These are phyloP conservation scores for Penicillium vulpinum DNA, from an alignment of 2,329 filamentous ascomycete genomes.

Conservation along the genomic window DNA sequence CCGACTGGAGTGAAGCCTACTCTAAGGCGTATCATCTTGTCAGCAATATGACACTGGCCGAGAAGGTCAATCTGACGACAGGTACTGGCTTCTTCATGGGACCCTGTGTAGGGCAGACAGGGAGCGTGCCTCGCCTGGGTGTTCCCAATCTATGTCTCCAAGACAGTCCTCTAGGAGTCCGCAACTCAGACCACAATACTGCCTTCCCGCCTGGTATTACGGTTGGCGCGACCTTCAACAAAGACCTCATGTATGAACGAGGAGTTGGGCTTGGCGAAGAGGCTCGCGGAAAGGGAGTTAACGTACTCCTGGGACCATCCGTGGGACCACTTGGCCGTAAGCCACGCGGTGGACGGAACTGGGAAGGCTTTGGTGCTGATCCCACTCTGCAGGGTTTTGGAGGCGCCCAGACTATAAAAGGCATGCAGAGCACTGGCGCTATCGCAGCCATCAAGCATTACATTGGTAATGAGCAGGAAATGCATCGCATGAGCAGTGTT, in stretches of 20 bases:
- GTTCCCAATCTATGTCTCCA: constrained; percentile 72
- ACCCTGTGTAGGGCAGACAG: constrained; percentile 74
- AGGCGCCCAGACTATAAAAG: constrained; percentile 54
- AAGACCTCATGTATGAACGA: constrained; percentile 67
- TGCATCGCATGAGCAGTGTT: constrained; percentile 51
- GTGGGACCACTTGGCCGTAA: constrained; percentile 73
- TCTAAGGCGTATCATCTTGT: constrained; percentile 68
- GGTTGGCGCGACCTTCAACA: constrained; percentile 72
- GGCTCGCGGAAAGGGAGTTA: constrained; percentile 70
- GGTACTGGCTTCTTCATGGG: constrained; percentile 73
- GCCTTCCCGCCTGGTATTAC: constrained; percentile 80
- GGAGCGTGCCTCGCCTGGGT: constrained; percentile 67
- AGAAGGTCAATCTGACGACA: constrained; percentile 75
- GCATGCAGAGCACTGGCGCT: constrained; percentile 58
- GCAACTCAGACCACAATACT: constrained; percentile 71
- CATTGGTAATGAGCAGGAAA: constrained; percentile 52
- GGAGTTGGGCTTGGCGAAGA: constrained; percentile 70
- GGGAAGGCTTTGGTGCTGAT: constrained; percentile 73
- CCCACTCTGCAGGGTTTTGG: constrained; percentile 62
- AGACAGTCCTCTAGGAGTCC: constrained; percentile 70
- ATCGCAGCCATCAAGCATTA: constrained; percentile 61
- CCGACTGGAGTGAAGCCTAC: constrained; percentile 70
- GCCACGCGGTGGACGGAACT: constrained; percentile 70
- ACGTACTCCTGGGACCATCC: constrained; percentile 68
- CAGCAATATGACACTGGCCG: constrained; percentile 73